Percentiles rank a stretch among this genome's conserved stretches.
Evolutionary conservation across 2,329 filamentous ascomycete genomes (phyloP).

Genomic region (Beauveria sp.): DNA sequence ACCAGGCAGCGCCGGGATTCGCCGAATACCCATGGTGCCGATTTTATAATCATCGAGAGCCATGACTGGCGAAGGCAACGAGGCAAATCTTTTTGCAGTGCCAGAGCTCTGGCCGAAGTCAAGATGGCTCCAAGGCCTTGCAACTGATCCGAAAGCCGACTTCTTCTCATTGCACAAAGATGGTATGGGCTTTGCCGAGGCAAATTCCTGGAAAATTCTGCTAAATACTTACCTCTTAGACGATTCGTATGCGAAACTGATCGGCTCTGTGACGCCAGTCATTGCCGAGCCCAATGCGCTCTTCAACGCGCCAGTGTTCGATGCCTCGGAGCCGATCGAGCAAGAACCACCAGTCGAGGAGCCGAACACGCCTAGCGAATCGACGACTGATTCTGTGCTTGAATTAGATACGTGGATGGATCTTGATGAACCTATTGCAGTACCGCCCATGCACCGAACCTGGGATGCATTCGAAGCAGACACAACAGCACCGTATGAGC

Average conservation of each 20-base stretch:
- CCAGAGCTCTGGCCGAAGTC: constrained; percentile 54
- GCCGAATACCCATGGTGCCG: not conserved
- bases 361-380: constrained; percentile 16
- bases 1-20: not conserved
- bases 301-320: constrained; percentile 30
- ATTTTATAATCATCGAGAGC: constrained; percentile 8
- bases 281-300: constrained; percentile 24
- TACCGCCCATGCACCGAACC: constrained; percentile 43
- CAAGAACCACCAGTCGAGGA: constrained; percentile 10
- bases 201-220: not conserved
- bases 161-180: constrained; percentile 38
- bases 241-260: not conserved
- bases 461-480: constrained; percentile 61
- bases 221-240: not conserved
- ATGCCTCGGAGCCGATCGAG: not conserved
- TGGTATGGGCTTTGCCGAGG: constrained; percentile 16
- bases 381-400: not conserved
- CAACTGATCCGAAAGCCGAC: constrained; percentile 15
- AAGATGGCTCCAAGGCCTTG: constrained; percentile 33
- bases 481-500: constrained; percentile 26
- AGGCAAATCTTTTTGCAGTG: constrained; percentile 53
- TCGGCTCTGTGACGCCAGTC: not conserved
- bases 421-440: constrained; percentile 23
- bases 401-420: constrained; percentile 41
- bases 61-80: constrained; percentile 32